Conservation (phyloP, 2,329 filamentous ascomycete genomes). For the Emmonsia crescens region DNA sequence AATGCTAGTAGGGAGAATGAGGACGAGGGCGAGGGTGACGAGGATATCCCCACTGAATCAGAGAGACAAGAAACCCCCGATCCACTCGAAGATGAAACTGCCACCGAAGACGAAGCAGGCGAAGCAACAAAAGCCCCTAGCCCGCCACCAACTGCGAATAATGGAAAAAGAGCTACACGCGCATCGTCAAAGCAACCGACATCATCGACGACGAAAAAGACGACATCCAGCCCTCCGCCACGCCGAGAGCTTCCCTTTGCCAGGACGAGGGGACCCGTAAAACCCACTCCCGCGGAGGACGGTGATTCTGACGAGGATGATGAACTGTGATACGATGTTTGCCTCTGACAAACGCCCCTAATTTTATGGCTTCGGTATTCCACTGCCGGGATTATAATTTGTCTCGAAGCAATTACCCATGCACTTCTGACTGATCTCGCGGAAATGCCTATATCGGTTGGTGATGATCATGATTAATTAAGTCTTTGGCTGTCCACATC, state of each 20-base stretch:
- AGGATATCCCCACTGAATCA: constrained; percentile 13
- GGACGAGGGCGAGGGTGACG: constrained; percentile 9
- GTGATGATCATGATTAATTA: background rate
- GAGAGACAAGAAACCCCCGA: constrained; percentile 22
- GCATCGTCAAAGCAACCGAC: constrained; percentile 1
- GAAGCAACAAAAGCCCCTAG: background rate
- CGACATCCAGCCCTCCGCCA: constrained; percentile 24
- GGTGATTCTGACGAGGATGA: constrained; percentile 31
- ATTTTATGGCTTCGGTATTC: background rate
- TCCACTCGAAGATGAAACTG: constrained; percentile 24
- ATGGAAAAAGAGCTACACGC: background rate
- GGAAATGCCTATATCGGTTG: background rate
- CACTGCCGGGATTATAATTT: background rate
- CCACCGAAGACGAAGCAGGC: constrained; percentile 22
- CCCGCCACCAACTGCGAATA: background rate
- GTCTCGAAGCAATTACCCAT: background rate
- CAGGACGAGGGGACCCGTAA: constrained; percentile 13
- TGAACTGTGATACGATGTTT: constrained; percentile 22
- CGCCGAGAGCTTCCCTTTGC: constrained; percentile 34
- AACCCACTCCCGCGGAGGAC: constrained; percentile 8
- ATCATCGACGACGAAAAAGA: background rate
- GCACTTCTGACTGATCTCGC: background rate
- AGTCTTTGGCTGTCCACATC: background rate
- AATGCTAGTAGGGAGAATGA: constrained; percentile 1
- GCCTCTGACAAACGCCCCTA: background rate